These are phyloP conservation scores for Pterocarpus santalinus DNA, from an alignment of 306 rosid species.

Conservation along the genomic window DNA sequence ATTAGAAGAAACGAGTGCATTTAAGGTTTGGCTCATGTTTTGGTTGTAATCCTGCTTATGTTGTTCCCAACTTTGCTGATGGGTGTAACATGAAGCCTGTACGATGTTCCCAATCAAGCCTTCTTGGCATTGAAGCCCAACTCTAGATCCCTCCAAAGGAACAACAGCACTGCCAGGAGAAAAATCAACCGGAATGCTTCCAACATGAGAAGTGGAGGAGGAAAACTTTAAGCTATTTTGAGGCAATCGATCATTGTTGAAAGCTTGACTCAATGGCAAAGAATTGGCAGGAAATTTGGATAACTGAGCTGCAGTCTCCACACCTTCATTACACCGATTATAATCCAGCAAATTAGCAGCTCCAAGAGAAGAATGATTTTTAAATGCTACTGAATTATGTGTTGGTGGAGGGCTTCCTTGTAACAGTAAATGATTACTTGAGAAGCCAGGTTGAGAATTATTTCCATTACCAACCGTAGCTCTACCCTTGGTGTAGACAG, in stretches of 20 bases:
- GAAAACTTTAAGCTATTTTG: slow-evolving; percentile 50
- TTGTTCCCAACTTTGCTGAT: slow-evolving; percentile 58
- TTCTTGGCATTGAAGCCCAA: slow-evolving; percentile 50
- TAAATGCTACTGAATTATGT: slow-evolving; percentile 47
- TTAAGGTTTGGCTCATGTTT: slow-evolving; percentile 46
- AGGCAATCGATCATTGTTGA: slow-evolving; percentile 49
- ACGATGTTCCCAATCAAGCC: slow-evolving; percentile 66
- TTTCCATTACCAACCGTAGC: slow-evolving; percentile 37
- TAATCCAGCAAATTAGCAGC: background rate
- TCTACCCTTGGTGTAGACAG: slow-evolving; percentile 49
- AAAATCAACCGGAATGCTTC: slow-evolving; percentile 52
- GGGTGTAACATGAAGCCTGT: slow-evolving; percentile 42
- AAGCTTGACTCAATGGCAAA: slow-evolving; percentile 52
- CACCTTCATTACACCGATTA: slow-evolving; percentile 35
- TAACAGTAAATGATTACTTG: slow-evolving; percentile 53
- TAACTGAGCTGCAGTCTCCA: slow-evolving; percentile 57
- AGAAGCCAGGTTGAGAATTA: slow-evolving; percentile 37
- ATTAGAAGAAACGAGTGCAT: slow-evolving; percentile 47
- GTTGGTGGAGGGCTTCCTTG: slow-evolving; percentile 53
- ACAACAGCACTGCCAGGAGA: slow-evolving; percentile 53
- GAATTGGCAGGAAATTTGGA: slow-evolving; percentile 57
- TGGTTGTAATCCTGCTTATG: slow-evolving; percentile 48
- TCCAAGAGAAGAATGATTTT: slow-evolving; percentile 56
- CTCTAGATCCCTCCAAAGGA: slow-evolving; percentile 52
- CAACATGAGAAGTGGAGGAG: slow-evolving; percentile 46